These are phyloP conservation scores for Detonula confervacea DNA, from an alignment of 352 stramenopile genomes.

Conservation along the genomic window DNA sequence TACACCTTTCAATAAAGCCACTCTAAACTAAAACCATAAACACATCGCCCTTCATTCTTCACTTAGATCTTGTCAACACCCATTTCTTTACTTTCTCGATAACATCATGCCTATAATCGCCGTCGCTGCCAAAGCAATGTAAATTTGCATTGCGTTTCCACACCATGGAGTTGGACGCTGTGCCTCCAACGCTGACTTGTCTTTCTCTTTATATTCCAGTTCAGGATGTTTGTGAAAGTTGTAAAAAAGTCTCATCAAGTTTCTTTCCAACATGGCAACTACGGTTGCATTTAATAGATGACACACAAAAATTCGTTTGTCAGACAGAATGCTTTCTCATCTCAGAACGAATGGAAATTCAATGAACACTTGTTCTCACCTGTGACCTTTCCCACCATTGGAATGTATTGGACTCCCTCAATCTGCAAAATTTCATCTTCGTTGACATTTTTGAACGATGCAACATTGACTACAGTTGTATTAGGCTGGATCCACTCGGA, in stretches of 20 bases:
- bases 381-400: slow-evolving; percentile 97
- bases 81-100: slow-evolving; percentile 29
- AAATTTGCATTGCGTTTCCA: slow-evolving; percentile 59
- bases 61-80: slow-evolving; percentile 57
- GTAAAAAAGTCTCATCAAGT: slow-evolving; percentile 94
- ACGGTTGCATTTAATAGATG: neutral
- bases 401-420: slow-evolving; percentile 94
- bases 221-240: slow-evolving; percentile 89
- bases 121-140: slow-evolving; percentile 71
- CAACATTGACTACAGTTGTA: slow-evolving; percentile 98
- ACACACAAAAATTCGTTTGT: neutral
- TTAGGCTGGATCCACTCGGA: slow-evolving; percentile 94
- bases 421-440: slow-evolving; percentile 92
- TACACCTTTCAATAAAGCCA: too few species aligned
- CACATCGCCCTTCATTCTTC: neutral
- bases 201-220: slow-evolving; percentile 38
- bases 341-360: neutral
- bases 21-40: neutral
- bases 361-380: slow-evolving; percentile 12
- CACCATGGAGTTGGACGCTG: slow-evolving; percentile 41
- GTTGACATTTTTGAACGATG: slow-evolving; percentile 96
- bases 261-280: slow-evolving; percentile 93
- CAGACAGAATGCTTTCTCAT: neutral
- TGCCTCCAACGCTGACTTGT: slow-evolving; percentile 21
- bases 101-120: slow-evolving; percentile 60